Base-by-base conservation (phyloP, 2,329 filamentous ascomycete genomes). In the Fusarium bulbicola region DNA sequence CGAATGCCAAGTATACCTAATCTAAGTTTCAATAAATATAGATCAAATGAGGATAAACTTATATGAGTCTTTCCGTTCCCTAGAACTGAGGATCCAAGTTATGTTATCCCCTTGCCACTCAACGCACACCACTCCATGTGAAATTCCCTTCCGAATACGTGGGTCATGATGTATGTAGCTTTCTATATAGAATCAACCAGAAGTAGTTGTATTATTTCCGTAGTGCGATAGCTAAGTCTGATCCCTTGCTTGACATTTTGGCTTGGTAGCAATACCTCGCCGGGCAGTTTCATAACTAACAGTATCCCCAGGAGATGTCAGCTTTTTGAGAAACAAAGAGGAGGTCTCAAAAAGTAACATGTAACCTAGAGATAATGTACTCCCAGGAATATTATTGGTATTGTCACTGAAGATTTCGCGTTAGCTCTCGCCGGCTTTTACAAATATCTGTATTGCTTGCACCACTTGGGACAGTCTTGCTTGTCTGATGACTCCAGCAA, bases 1-100 rank as follows among this genome's bases (percentile, higher is more conserved):
- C 2, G 15, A 24, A n/a, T 24, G n/a, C n/a, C 7, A 12, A 16
- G 0, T 8, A 18, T 12, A 18, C 5, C 15, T 24, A 18, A 43
- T 24, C 3, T 18, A 18, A 16, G n/a, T 12, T 43, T 18, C 8
- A 12, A 24, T 18, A 18, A 43, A 24, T 43, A 24, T 18, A 43
- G 10, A 5, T 43, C 12, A 2, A 3, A 12, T 43, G 3, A 18
- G 6, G 15, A 8, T 43, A 12, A 18, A 18, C 7, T 43, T 43
- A 43, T 24, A 24, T 18, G 10, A 43, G 15, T 43, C 42, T 24
- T 24, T 43, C 24, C 24, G n/a, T 2, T 43, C 8, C n/a, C 15
- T 24, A 18, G n/a, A n/a, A 43, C n/a, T 18, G 42, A 43, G 10
- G 7, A 18, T n/a, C 15, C 6, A 43, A 42, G 21, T 10, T 42